Percentiles rank a stretch among this genome's conserved stretches.
phyloP scores from a whole-genome alignment of 208 protist species.

The Leishmania martiniquensis region DNA sequence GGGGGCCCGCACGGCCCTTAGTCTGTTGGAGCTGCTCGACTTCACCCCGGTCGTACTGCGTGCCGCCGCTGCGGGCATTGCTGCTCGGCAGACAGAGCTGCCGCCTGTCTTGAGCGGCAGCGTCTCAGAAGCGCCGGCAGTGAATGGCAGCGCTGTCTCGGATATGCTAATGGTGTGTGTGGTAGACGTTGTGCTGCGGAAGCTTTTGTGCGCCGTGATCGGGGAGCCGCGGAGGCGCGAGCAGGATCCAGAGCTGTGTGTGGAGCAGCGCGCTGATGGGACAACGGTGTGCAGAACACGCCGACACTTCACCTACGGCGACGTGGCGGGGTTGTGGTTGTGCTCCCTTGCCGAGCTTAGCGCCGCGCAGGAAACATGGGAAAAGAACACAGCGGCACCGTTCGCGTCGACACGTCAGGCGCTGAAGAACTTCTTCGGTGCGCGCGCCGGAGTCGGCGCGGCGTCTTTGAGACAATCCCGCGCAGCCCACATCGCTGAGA shows the following conservation, averaged over 20 bases:
- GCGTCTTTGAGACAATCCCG: background rate
- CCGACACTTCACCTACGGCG: slow-evolving; percentile 47
- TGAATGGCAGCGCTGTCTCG: background rate
- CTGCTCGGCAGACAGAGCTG: background rate
- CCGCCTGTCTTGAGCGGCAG: background rate
- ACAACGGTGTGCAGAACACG: slow-evolving; percentile 27
- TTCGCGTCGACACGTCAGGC: slow-evolving; percentile 3
- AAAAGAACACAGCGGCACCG: background rate
- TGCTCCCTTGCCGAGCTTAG: slow-evolving; percentile 9
- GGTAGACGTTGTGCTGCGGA: slow-evolving; percentile 28
- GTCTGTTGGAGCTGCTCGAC: slow-evolving; percentile 44
- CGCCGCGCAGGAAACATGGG: slow-evolving; percentile 17
- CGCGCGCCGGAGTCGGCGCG: background rate
- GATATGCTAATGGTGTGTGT: slow-evolving; percentile 31
- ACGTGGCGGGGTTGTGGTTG: slow-evolving; percentile 56
- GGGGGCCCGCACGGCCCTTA: slow-evolving; percentile 4
- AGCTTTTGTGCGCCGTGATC: slow-evolving; percentile 43
- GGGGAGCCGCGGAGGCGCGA: slow-evolving; percentile 42
- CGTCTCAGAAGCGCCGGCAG: background rate
- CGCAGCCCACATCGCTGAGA: background rate
- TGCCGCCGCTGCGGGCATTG: slow-evolving; percentile 3
- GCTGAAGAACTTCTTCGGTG: slow-evolving; percentile 22
- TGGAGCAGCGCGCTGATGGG: slow-evolving; percentile 22
- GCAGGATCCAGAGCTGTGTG: slow-evolving; percentile 63
- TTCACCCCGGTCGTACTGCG: slow-evolving; percentile 40